Evolutionary conservation across 208 protist genomes (phyloP).

Genomic region (Blechomonas ayalai): DNA sequence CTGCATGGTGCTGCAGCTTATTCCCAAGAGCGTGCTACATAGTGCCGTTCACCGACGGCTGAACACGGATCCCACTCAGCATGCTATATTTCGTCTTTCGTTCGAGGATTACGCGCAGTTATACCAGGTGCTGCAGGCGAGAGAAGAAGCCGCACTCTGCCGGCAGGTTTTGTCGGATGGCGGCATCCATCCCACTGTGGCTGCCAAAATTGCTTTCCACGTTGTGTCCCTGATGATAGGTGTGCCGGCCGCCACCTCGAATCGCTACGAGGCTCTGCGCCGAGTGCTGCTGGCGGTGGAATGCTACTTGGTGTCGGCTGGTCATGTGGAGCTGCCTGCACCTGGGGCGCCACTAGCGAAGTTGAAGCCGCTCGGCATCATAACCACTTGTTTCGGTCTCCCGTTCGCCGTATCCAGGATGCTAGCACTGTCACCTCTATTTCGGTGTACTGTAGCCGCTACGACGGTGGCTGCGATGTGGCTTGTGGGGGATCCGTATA

Average conservation of each 20-base stretch:
- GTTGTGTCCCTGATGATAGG: constrained; percentile 27
- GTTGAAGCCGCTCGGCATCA: constrained; percentile 41
- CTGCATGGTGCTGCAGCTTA: constrained; percentile 73
- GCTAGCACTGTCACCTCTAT: constrained; percentile 26
- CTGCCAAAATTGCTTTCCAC: constrained; percentile 9
- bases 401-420: constrained; percentile 42
- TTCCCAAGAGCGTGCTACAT: constrained; percentile 74
- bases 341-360: not conserved
- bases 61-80: constrained; percentile 53
- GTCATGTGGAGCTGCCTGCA: constrained; percentile 24
- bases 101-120: constrained; percentile 61
- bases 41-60: constrained; percentile 58
- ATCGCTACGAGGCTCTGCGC: constrained; percentile 54
- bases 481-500: constrained; percentile 52
- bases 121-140: constrained; percentile 64
- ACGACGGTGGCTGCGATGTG: constrained; percentile 58
- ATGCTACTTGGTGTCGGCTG: constrained; percentile 31
- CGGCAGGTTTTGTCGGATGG: not conserved
- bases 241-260: constrained; percentile 34
- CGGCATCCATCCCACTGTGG: not conserved
- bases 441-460: constrained; percentile 41
- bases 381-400: constrained; percentile 30
- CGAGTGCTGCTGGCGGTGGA: constrained; percentile 52
- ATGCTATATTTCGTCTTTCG: constrained; percentile 56
- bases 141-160: constrained; percentile 35